A percentile compares a stretch with the other conserved stretches of the same genome.
phyloP scores from a whole-genome alignment of 352 stramenopile genomes.

The Pythium rishiriense region DNA sequence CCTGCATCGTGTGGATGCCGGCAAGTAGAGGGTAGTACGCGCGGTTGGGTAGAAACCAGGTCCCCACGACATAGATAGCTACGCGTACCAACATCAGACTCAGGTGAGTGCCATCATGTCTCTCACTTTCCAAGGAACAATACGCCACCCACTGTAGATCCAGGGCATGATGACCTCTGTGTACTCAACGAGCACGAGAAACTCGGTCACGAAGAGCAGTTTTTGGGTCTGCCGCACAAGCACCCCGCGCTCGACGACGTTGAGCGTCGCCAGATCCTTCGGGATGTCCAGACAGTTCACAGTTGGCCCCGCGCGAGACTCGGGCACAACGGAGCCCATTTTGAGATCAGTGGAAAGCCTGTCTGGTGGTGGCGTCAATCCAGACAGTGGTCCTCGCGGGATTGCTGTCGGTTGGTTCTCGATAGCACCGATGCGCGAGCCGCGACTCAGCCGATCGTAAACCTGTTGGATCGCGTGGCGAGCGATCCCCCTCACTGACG shows the following conservation, averaged over 20 bases:
- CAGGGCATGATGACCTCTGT: conserved; percentile 38
- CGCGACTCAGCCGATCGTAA: neutral
- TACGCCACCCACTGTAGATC: conserved; percentile 25
- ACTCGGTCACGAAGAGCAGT: conserved; percentile 38
- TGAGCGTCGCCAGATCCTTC: conserved; percentile 9
- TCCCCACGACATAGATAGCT: conserved; percentile 23
- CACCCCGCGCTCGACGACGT: conserved; percentile 10
- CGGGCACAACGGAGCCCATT: neutral
- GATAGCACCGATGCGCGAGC: neutral
- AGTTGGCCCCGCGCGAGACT: neutral
- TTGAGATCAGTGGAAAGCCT: neutral
- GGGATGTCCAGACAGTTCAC: neutral
- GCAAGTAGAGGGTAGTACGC: conserved; percentile 33
- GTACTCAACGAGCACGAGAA: conserved; percentile 38
- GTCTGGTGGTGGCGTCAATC: no score
- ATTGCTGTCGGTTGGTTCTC: neutral
- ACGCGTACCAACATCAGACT: neutral
- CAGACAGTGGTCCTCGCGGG: no score
- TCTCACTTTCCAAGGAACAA: no score
- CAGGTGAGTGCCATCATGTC: no score
- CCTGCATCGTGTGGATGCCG: conserved; percentile 1
- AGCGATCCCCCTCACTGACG: neutral
- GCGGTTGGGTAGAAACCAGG: conserved; percentile 30
- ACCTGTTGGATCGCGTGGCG: neutral
- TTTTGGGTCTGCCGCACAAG: conserved; percentile 21